Evolutionary conservation across 192 early-diverging fungal species (phyloP).

Genomic region (Backusella tuberculispora): DNA sequence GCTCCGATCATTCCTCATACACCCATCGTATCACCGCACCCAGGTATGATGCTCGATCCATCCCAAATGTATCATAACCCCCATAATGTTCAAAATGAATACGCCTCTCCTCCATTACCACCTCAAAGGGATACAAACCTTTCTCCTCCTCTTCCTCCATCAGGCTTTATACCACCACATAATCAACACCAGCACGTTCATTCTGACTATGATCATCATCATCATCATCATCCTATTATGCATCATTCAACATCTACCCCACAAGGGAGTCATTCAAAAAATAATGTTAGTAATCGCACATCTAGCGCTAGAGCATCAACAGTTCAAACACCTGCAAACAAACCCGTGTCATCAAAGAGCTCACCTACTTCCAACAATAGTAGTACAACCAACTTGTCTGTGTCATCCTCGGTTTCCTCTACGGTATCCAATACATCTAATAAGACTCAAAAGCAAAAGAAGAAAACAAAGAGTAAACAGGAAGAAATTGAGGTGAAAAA

Average conservation of each 20-base stretch:
- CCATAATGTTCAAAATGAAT: neutral
- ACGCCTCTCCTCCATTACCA: neutral
- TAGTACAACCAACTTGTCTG: conserved; percentile 15
- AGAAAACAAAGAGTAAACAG: neutral
- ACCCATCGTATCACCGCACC: conserved; percentile 20
- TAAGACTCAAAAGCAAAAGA: conserved; percentile 1
- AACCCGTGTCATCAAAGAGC: neutral
- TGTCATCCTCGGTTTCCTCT: neutral
- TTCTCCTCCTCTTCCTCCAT: conserved; percentile 1
- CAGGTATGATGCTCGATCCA: conserved; percentile 15
- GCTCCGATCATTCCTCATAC: neutral
- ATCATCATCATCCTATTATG: neutral
- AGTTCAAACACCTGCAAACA: neutral
- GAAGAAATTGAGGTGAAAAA: neutral
- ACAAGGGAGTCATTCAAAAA: neutral
- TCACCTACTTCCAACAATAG: neutral
- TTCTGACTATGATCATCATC: neutral
- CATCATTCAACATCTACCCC: neutral
- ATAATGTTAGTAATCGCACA: neutral
- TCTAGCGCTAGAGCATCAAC: neutral
- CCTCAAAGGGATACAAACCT: neutral
- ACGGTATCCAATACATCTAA: neutral
- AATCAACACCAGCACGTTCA: neutral
- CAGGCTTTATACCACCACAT: neutral
- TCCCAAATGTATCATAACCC: neutral